phyloP scores from a whole-genome alignment of 768 basidiomycete genomes.

The Holtermanniella nyarrowii region DNA sequence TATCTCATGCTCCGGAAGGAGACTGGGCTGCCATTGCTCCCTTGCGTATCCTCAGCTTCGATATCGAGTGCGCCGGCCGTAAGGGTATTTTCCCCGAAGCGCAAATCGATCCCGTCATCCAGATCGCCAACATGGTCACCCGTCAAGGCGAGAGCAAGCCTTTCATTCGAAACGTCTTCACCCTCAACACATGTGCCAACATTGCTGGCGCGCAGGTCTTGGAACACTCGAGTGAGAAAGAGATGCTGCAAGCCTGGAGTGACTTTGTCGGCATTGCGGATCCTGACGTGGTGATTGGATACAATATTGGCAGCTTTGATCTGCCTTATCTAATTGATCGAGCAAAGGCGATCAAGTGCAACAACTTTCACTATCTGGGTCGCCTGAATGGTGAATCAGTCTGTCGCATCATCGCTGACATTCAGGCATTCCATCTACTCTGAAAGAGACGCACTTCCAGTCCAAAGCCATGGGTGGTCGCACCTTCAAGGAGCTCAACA shows the following conservation, averaged over 20 bases:
- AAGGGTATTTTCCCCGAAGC: constrained; percentile 97
- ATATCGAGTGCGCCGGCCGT: constrained; percentile 97
- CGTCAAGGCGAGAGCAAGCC: constrained; percentile 88
- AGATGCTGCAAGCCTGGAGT: constrained; percentile 73
- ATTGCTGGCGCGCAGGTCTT: constrained; percentile 98
- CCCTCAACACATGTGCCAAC: constrained; percentile 82
- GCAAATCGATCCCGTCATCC: constrained; percentile 82
- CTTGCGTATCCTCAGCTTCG: constrained; percentile 86
- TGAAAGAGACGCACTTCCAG: constrained; percentile 92
- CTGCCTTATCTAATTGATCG: constrained; percentile 91
- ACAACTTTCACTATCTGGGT: constrained; percentile 63
- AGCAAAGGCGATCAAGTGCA: constrained; percentile 65
- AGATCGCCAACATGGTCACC: constrained; percentile 98
- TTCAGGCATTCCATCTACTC: constrained; percentile 62
- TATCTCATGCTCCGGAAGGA: constrained; percentile 84
- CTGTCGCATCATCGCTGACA: not conserved
- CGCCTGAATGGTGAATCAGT: constrained; percentile 56
- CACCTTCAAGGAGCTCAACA: constrained; percentile 82
- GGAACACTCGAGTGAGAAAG: constrained; percentile 61
- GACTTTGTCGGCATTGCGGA: constrained; percentile 83
- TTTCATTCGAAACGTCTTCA: constrained; percentile 93
- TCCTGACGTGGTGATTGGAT: constrained; percentile 92
- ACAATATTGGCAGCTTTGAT: constrained; percentile 91
- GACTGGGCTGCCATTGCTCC: constrained; percentile 88
- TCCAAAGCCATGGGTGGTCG: constrained; percentile 96